Base-by-base conservation (phyloP, 805 yeast species). In the Yarrowia sp. region DNA sequence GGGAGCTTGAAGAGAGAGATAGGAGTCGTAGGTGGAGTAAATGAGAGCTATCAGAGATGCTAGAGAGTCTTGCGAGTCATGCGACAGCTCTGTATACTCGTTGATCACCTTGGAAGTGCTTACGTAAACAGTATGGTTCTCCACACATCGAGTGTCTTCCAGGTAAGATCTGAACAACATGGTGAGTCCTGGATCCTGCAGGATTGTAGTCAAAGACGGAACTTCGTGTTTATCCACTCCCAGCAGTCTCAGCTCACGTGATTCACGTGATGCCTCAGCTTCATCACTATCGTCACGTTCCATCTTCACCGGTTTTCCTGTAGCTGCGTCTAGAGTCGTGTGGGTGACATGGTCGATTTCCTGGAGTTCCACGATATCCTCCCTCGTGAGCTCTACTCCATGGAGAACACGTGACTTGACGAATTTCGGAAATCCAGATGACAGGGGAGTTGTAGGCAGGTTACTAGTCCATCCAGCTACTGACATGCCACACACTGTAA, bases 161-260 rank as follows among this genome's bases (percentile, higher is more conserved):
- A 90, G 75, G 74, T 89, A 91, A 8, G 78, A 76, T 71, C 85
- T 82, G 77, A 91, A 89, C 9, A 90, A 76, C 70, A 84, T 86
- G 67, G 89, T 81, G 80, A 87, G 79, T 0, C 94, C 96, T 0
- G 96, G 94, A 75, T 90, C 96, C 8, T 78, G 76, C 10, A 91
- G 74, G 5, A 87, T 35, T 0, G 12, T 11, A 4, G 42, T 0
- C 12, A 59, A 19, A 11, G 65, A 43, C 12, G 65, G 52, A 19
- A 11, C 32, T 14, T 59, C 52, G 9, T 59, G 65, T 15, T 41
- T 35, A 10, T 26, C 32, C 4, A 8, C 16, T 0, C 52, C 65
- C 0, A 59, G 52, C 5, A 59, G 5, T 2, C 65, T 41, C 52
- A 35, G 50, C 15, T 56, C 64, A 1, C 64, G 40, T 5, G 49